These are phyloP conservation scores for Talaromyces trachyspermus DNA, from an alignment of 495 filamentous ascomycete genomes.

Conservation along the genomic window DNA sequence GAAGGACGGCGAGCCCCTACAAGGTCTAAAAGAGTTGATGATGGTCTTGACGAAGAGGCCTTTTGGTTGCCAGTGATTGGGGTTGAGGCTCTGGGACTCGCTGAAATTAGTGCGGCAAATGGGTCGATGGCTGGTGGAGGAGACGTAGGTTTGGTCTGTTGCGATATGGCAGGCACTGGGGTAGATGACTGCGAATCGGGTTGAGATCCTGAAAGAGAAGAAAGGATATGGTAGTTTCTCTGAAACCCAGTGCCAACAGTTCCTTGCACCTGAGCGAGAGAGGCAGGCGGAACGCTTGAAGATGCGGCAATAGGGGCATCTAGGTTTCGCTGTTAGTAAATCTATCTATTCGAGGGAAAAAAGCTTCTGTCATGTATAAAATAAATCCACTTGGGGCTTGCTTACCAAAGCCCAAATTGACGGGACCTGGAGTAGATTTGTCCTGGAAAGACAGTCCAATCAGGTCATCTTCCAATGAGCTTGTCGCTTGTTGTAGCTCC, in stretches of 20 bases:
- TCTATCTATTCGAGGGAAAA: no score
- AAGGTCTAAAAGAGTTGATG: conserved; percentile 41
- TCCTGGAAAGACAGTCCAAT: conserved; percentile 63
- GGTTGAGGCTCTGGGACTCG: conserved; percentile 39
- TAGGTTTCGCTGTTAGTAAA: no score
- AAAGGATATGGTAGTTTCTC: conserved; percentile 57
- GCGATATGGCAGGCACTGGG: conserved; percentile 28
- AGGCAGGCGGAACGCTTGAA: conserved; percentile 10
- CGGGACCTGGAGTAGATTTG: conserved; percentile 66
- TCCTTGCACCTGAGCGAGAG: conserved; percentile 25
- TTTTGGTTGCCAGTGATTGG: conserved; percentile 22
- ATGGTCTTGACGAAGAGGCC: conserved; percentile 8
- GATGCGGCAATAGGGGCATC: conserved; percentile 5
- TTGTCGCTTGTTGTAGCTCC: conserved; percentile 26
- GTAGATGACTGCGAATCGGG: conserved; percentile 44
- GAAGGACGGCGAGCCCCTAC: conserved; percentile 16
- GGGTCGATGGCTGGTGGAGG: conserved; percentile 45
- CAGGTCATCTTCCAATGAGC: conserved; percentile 56
- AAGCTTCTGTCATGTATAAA: no score
- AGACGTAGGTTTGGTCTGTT: conserved; percentile 29
- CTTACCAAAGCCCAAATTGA: conserved; percentile 73
- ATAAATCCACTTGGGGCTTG: no score
- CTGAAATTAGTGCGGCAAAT: conserved; percentile 61
- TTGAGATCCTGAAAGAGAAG: conserved; percentile 33
- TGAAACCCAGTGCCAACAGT: conserved; percentile 47